A percentile compares a stretch with the other conserved stretches of the same genome.
Conservation (phyloP, 495 filamentous ascomycete genomes). For the Hypomontagnella monticulosa region DNA sequence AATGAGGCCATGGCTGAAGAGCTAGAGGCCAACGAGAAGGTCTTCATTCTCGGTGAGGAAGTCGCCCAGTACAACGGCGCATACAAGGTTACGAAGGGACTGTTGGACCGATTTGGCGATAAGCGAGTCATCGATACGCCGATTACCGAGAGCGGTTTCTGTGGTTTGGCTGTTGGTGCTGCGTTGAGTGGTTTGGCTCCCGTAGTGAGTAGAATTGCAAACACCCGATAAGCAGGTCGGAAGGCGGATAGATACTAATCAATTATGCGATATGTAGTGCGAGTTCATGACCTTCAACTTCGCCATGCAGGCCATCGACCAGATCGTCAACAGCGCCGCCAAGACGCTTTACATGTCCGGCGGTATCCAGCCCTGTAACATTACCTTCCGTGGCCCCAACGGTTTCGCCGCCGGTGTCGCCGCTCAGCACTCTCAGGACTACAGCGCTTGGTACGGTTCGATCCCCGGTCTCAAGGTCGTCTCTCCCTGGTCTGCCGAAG, state of each 20-base stretch:
- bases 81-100: conserved; percentile 98
- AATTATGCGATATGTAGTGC: conserved; percentile 64
- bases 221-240: background rate
- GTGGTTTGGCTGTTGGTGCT: conserved; percentile 90
- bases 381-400: conserved; percentile 99
- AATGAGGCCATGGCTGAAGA: conserved; percentile 99
- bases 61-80: conserved; percentile 99
- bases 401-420: conserved; percentile 96
- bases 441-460: conserved; percentile 97
- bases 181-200: conserved; percentile 94
- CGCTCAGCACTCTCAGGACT: conserved; percentile 98
- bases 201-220: conserved; percentile 69
- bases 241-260: conserved; percentile 26
- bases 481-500: conserved; percentile 92
- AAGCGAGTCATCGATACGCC: conserved; percentile 98
- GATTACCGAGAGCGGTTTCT: conserved; percentile 96
- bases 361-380: conserved; percentile 98
- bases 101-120: conserved; percentile 95
- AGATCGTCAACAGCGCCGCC: conserved; percentile 98
- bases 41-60: conserved; percentile 96
- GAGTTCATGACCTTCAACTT: conserved; percentile 99
- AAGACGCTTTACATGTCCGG: conserved; percentile 99
- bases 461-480: conserved; percentile 98
- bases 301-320: conserved; percentile 99
- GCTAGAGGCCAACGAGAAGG: conserved; percentile 91